Evolutionary conservation across 1,284 basidiomycete genomes (phyloP).

Genomic region (Ceratobasidium sp.): DNA sequence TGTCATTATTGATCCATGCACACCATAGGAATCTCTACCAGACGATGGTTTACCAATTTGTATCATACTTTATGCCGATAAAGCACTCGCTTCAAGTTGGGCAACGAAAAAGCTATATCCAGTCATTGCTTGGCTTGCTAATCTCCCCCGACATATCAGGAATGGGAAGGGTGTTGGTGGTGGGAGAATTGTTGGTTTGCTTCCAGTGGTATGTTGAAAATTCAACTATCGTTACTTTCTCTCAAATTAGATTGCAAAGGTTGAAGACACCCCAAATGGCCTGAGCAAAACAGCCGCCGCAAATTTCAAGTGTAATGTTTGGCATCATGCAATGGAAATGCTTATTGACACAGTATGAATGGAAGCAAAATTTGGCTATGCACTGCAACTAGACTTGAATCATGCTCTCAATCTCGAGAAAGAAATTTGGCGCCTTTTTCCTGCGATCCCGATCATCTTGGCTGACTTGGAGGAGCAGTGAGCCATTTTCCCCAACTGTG

Average conservation of each 20-base stretch:
- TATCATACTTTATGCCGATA: not conserved
- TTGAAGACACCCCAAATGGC: not conserved
- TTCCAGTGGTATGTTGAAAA: not conserved
- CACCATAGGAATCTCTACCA: not conserved
- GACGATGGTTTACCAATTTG: not conserved
- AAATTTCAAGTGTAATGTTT: not conserved
- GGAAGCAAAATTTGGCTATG: not conserved
- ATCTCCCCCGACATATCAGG: not conserved
- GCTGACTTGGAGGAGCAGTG: constrained; percentile 7
- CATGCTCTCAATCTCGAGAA: not conserved
- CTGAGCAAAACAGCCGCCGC: not conserved
- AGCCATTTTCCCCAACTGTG: not conserved
- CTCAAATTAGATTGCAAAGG: not conserved
- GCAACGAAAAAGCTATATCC: not conserved
- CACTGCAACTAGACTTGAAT: not conserved
- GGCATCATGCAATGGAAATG: not conserved
- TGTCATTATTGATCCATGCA: too few species aligned
- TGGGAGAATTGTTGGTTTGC: not conserved
- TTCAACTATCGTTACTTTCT: not conserved
- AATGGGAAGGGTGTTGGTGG: not conserved
- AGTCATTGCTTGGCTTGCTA: constrained; percentile 3
- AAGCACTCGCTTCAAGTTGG: constrained; percentile 3
- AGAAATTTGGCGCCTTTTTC: not conserved
- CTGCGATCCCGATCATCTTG: not conserved
- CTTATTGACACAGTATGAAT: not conserved